Conservation (phyloP, 2,329 filamentous ascomycete species). For the Penicillium sclerotigenum region DNA sequence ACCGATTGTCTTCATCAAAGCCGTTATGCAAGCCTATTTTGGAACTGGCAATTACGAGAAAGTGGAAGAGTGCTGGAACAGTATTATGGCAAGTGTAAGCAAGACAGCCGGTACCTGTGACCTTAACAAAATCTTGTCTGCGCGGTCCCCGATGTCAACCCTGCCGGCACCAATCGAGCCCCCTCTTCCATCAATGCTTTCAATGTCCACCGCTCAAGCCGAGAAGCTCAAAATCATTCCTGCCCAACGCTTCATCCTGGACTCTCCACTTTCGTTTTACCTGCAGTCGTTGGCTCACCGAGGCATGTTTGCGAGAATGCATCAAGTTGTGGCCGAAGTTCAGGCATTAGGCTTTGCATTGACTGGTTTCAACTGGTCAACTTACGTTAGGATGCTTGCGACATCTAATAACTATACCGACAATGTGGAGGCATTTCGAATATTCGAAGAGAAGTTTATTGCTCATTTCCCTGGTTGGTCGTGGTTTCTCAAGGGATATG, state of each 20-base stretch:
- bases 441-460: conserved; percentile 78
- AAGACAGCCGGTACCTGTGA: conserved; percentile 41
- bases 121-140: conserved; percentile 18
- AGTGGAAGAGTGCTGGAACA: conserved; percentile 65
- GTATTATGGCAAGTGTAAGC: conserved; percentile 55
- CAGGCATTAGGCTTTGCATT: conserved; percentile 67
- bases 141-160: background rate
- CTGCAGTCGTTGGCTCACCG: conserved; percentile 53
- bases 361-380: conserved; percentile 77
- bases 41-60: conserved; percentile 56
- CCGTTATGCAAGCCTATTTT: conserved; percentile 66
- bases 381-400: conserved; percentile 66
- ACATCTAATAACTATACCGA: conserved; percentile 57
- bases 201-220: background rate
- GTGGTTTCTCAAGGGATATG: conserved; percentile 34
- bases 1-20: conserved; percentile 57
- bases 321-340: conserved; percentile 54
- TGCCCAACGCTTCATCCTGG: conserved; percentile 50
- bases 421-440: conserved; percentile 58
- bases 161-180: background rate
- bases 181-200: background rate
- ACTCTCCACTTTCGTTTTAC: conserved; percentile 50
- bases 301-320: conserved; percentile 53
- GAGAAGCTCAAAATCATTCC: conserved; percentile 28
- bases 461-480: conserved; percentile 73